Percentiles rank a stretch among this genome's conserved stretches.
These are phyloP conservation scores for Phytopythium helicoides DNA, from an alignment of 352 stramenopile species.

Conservation along the genomic window DNA sequence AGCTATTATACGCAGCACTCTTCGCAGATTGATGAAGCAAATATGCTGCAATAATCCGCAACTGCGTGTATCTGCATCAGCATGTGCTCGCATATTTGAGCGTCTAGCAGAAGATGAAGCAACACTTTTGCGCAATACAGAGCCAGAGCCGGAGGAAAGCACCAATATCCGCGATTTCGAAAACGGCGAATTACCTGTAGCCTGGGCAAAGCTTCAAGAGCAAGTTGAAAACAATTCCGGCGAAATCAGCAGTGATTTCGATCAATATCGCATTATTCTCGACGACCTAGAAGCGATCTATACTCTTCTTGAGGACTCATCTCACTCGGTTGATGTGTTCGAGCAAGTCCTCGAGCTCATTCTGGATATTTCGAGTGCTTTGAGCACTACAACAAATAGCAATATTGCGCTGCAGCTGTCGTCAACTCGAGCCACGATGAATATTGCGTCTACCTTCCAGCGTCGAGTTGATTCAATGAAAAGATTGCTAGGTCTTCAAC, in stretches of 20 bases:
- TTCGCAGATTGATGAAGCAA: slow-evolving; percentile 19
- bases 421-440: neutral
- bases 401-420: slow-evolving; percentile 1
- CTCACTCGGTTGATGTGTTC: neutral
- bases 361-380: neutral
- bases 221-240: neutral
- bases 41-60: slow-evolving; percentile 27
- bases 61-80: slow-evolving; percentile 12
- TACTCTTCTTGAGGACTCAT: neutral
- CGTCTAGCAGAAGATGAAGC: neutral
- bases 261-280: neutral
- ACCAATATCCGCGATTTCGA: neutral
- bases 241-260: neutral
- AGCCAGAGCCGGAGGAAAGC: neutral
- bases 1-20: no score
- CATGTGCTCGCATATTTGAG: slow-evolving; percentile 6
- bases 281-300: slow-evolving; percentile 1
- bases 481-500: neutral
- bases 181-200: neutral
- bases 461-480: neutral
- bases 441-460: neutral
- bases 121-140: neutral
- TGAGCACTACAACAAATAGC: neutral
- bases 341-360: neutral
- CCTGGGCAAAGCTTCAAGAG: neutral